These are phyloP conservation scores for Candida germanica DNA, from an alignment of 805 yeast genomes.

Conservation along the genomic window DNA sequence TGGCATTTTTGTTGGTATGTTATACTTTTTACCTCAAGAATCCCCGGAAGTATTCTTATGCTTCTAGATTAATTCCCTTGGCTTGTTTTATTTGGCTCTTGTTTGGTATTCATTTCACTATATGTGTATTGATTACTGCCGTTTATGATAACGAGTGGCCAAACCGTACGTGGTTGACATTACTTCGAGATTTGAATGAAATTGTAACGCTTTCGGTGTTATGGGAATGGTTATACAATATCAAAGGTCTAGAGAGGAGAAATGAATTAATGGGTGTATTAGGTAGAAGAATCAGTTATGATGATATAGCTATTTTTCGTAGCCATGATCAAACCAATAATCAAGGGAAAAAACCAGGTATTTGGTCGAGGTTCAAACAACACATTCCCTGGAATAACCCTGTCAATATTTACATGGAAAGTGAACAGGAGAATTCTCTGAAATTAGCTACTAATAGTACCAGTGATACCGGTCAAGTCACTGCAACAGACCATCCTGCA, in stretches of 20 bases:
- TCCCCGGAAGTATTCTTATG: slow-evolving; percentile 43
- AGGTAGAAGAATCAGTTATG: slow-evolving; percentile 55
- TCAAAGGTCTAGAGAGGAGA: slow-evolving; percentile 47
- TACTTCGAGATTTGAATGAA: slow-evolving; percentile 42
- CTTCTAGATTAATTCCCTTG: slow-evolving; percentile 45
- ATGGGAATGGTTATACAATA: slow-evolving; percentile 67
- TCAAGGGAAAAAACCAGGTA: background rate
- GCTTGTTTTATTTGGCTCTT: slow-evolving; percentile 44
- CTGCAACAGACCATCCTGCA: background rate
- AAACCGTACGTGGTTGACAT: slow-evolving; percentile 48
- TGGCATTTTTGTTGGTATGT: slow-evolving; percentile 31
- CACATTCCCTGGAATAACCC: slow-evolving; percentile 2
- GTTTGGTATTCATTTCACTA: slow-evolving; percentile 34
- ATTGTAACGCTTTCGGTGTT: slow-evolving; percentile 50
- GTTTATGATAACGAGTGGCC: slow-evolving; percentile 30
- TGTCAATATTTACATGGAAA: slow-evolving; percentile 9
- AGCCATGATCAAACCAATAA: background rate
- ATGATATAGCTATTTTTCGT: slow-evolving; percentile 28
- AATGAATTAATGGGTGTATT: slow-evolving; percentile 56
- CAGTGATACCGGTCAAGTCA: background rate
- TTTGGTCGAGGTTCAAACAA: background rate
- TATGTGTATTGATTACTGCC: slow-evolving; percentile 25
- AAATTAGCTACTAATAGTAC: slow-evolving; percentile 1
- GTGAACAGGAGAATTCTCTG: slow-evolving; percentile 10
- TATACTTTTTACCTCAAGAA: slow-evolving; percentile 38